Percentiles rank a stretch among this genome's conserved stretches.
phyloP scores from a whole-genome alignment of 2,329 filamentous ascomycete genomes.

The Pseudocercospora cruenta region DNA sequence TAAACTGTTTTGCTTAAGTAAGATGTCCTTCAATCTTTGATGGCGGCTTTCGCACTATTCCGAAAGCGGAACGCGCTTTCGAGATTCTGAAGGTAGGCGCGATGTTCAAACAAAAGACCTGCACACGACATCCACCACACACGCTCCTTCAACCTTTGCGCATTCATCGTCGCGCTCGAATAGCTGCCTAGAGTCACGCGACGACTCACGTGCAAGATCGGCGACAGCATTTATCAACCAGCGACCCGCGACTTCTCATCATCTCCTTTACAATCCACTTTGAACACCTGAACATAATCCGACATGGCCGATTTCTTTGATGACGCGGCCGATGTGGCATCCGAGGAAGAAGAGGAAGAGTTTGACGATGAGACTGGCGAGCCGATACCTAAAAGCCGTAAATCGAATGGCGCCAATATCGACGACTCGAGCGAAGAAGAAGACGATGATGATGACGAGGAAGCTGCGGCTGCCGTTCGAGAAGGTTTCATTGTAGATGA shows the following conservation, averaged over 20 bases:
- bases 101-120: background rate
- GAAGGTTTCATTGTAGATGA: slow-evolving; percentile 97
- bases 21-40: background rate
- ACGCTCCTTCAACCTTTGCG: background rate
- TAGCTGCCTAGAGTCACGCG: background rate
- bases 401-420: slow-evolving; percentile 50
- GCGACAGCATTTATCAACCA: background rate
- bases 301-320: slow-evolving; percentile 64
- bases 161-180: background rate
- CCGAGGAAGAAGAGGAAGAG: slow-evolving; percentile 81
- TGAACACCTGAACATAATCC: slow-evolving; percentile 1
- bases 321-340: slow-evolving; percentile 81
- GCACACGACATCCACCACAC: background rate
- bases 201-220: background rate
- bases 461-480: slow-evolving; percentile 74
- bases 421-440: slow-evolving; percentile 92
- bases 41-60: background rate
- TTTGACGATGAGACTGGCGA: slow-evolving; percentile 77
- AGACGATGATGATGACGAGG: slow-evolving; percentile 83
- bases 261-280: slow-evolving; percentile 10
- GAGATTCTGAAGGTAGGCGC: background rate
- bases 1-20: background rate
- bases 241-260: background rate
- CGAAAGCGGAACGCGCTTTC: background rate
- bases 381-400: slow-evolving; percentile 43